Conservation (phyloP, 2,329 filamentous ascomycete species). For the Alternaria ventricosa region DNA sequence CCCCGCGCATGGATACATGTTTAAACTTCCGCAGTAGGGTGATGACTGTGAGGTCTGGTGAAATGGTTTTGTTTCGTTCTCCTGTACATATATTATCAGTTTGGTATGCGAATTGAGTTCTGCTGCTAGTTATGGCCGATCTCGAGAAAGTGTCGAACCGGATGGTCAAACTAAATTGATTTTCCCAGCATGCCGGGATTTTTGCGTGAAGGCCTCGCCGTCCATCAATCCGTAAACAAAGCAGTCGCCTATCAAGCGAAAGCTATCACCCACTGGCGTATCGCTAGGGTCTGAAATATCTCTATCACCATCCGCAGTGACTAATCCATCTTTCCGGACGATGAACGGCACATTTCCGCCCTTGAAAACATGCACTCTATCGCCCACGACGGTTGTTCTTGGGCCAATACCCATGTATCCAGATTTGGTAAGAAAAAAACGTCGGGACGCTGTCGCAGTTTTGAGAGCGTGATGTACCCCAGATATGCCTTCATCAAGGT, state of each 20-base stretch:
- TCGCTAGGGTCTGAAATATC: background rate
- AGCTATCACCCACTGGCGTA: background rate
- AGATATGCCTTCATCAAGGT: slow-evolving; percentile 23
- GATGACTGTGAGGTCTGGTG: background rate
- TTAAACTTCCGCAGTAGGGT: no score
- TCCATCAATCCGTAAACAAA: slow-evolving; percentile 28
- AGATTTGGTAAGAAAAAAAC: slow-evolving; percentile 25
- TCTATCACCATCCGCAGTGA: background rate
- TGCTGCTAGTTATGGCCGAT: background rate
- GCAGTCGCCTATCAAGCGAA: slow-evolving; percentile 23
- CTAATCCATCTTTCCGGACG: slow-evolving; percentile 2
- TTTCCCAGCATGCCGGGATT: background rate
- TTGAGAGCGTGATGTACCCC: slow-evolving; percentile 24
- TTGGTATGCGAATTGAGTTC: background rate
- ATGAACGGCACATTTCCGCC: slow-evolving; percentile 26
- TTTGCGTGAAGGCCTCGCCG: slow-evolving; percentile 14
- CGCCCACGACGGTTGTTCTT: slow-evolving; percentile 15
- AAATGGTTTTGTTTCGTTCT: background rate
- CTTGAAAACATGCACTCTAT: slow-evolving; percentile 19
- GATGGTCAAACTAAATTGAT: slow-evolving; percentile 1
- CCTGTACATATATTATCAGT: background rate
- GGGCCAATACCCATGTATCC: slow-evolving; percentile 31
- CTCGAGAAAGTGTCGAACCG: background rate
- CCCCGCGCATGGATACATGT: background rate
- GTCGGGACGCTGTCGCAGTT: slow-evolving; percentile 21